Conservation (phyloP, 2,329 filamentous ascomycete species). For the Xylariaceae sp. region DNA sequence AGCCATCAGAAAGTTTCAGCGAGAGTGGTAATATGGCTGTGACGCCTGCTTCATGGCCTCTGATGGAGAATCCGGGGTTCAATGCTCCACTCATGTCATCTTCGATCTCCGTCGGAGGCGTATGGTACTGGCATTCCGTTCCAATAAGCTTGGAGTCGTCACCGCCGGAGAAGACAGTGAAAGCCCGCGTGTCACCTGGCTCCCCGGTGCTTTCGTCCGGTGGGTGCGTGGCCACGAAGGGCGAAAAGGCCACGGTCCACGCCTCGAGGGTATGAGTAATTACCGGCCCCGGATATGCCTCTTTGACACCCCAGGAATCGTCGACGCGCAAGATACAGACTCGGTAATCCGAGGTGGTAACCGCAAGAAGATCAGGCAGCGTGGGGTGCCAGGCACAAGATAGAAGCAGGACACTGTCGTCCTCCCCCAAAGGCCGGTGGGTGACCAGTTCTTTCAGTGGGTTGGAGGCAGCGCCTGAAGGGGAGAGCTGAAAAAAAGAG, state of each 20-base stretch:
- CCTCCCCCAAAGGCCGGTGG: conserved; percentile 40
- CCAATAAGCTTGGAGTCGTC: conserved; percentile 62
- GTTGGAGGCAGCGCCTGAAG: conserved; percentile 5
- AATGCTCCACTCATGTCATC: conserved; percentile 9
- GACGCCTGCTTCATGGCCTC: conserved; percentile 71
- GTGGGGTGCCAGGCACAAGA: conserved; percentile 67
- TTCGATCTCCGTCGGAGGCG: conserved; percentile 6
- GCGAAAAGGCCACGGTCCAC: conserved; percentile 62
- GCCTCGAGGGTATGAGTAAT: conserved; percentile 56
- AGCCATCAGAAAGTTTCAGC: conserved; percentile 30
- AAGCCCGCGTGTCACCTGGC: conserved; percentile 10
- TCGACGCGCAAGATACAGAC: conserved; percentile 49
- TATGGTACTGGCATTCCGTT: conserved; percentile 25
- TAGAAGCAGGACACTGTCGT: conserved; percentile 56
- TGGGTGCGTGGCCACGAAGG: conserved; percentile 12
- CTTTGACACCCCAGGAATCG: conserved; percentile 30
- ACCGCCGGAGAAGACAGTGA: conserved; percentile 59
- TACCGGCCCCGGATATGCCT: conserved; percentile 27
- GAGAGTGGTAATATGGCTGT: conserved; percentile 74
- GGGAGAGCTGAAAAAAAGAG: conserved; percentile 49
- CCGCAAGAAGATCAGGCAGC: conserved; percentile 47
- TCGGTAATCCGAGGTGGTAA: conserved; percentile 63
- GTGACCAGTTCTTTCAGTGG: conserved; percentile 31
- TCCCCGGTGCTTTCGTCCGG: conserved; percentile 1
- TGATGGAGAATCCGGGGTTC: conserved; percentile 27